A percentile compares a stretch with the other conserved stretches of the same genome.
Evolutionary conservation across 345 rosid genomes (phyloP).

Genomic region (Citropsis articulata): DNA sequence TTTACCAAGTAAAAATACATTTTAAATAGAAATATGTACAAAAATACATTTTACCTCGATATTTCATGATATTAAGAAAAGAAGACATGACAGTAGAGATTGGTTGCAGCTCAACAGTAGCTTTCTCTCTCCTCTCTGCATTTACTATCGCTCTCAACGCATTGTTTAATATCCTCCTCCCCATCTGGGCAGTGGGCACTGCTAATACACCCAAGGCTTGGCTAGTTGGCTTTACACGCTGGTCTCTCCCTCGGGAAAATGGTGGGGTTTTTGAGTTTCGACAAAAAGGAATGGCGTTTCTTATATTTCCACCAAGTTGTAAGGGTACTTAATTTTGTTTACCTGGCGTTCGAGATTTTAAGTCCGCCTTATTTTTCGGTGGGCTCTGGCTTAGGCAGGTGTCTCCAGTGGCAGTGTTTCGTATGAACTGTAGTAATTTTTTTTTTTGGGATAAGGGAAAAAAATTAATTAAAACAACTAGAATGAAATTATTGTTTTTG

Average conservation of each 20-base stretch:
- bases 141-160: slow-evolving; percentile 87
- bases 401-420: too few relatives aligned
- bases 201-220: background rate
- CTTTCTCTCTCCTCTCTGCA: slow-evolving; percentile 80
- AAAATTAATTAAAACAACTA: too few relatives aligned
- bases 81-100: slow-evolving; percentile 85
- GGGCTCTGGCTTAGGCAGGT: too few relatives aligned
- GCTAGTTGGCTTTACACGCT: background rate
- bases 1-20: slow-evolving; percentile 32
- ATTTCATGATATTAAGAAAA: slow-evolving; percentile 80
- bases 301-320: background rate
- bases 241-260: too few relatives aligned
- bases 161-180: slow-evolving; percentile 81
- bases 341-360: too few relatives aligned
- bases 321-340: background rate
- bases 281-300: background rate
- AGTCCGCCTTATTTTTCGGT: too few relatives aligned
- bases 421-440: too few relatives aligned
- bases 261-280: background rate
- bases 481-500: too few relatives aligned
- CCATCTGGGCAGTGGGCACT: slow-evolving; percentile 41
- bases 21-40: too few relatives aligned
- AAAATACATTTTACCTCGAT: slow-evolving; percentile 46
- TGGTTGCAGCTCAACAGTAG: slow-evolving; percentile 74
- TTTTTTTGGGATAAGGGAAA: too few relatives aligned